Conservation (phyloP, 148 eudicot genomes). For the Diospyros kaki region DNA sequence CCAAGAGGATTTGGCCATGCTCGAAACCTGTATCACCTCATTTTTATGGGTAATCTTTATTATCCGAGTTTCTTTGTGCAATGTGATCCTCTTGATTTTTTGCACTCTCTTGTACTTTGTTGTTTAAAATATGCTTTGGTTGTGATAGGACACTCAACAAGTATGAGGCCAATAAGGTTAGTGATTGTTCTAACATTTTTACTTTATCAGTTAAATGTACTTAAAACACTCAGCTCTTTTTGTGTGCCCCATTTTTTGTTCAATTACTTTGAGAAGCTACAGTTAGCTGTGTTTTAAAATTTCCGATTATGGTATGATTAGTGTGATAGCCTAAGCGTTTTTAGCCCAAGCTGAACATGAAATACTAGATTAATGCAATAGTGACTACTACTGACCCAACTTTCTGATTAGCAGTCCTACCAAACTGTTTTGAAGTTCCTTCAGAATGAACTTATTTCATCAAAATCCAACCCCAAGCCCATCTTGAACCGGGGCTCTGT, state of each 20-base stretch:
- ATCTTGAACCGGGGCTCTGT: background rate
- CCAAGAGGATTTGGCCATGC: conserved; percentile 26
- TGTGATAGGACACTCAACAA: conserved; percentile 28
- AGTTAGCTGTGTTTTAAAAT: background rate
- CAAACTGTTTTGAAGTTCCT: background rate
- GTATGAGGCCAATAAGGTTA: conserved; percentile 36
- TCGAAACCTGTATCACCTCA: conserved; percentile 28
- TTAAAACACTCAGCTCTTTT: background rate
- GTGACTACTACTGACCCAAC: background rate
- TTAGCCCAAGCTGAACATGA: background rate
- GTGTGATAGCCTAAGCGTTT: conserved; percentile 1
- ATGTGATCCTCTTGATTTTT: background rate
- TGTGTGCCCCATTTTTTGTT: too few relatives aligned
- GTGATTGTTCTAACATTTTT: conserved; percentile 9
- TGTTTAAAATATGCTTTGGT: background rate
- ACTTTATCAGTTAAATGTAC: background rate
- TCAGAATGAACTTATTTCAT: too few relatives aligned
- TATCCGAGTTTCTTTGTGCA: conserved; percentile 6
- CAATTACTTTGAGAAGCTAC: too few relatives aligned
- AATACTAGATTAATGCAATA: conserved; percentile 2
- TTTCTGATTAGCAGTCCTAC: background rate
- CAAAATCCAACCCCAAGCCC: background rate
- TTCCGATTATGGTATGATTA: background rate
- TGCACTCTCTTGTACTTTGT: conserved; percentile 5
- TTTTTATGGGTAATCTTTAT: conserved; percentile 23